Evolutionary conservation across 2,329 filamentous ascomycete genomes (phyloP).

Genomic region (Pseudopyrenochaeta lycopersici): DNA sequence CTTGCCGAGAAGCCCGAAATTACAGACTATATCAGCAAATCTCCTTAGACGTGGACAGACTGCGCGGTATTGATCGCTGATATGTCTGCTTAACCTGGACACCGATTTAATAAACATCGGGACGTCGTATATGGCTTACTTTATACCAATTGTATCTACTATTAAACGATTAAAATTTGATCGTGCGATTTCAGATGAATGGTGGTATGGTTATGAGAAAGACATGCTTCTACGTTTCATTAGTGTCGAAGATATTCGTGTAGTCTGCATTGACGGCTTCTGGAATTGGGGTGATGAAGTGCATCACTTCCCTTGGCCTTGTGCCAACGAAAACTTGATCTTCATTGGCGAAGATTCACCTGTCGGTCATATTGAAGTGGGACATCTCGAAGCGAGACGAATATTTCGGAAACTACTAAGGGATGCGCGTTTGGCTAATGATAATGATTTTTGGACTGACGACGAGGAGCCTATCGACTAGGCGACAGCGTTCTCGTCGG

Average conservation of each 20-base stretch:
- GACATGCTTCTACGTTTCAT: neutral
- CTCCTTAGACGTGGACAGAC: conserved; percentile 84
- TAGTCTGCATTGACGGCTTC: conserved; percentile 13
- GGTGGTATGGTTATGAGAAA: neutral
- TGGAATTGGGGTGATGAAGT: neutral
- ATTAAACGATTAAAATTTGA: conserved; percentile 11
- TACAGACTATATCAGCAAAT: conserved; percentile 7
- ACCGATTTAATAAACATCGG: conserved; percentile 13
- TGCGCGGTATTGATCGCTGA: conserved; percentile 67
- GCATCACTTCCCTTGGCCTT: conserved; percentile 3
- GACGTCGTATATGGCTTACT: neutral
- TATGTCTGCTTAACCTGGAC: conserved; percentile 12
- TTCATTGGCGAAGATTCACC: neutral
- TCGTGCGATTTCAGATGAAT: conserved; percentile 1
- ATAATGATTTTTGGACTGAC: too few relatives aligned
- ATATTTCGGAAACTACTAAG: too few relatives aligned
- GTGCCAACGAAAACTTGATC: conserved; percentile 6
- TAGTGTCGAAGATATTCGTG: conserved; percentile 9
- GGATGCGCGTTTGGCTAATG: too few relatives aligned
- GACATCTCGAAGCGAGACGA: too few relatives aligned
- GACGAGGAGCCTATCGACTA: too few relatives aligned
- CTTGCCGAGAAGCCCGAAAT: conserved; percentile 16
- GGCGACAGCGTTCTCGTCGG: too few relatives aligned
- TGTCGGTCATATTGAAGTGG: too few relatives aligned
- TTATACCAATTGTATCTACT: conserved; percentile 1